Evolutionary conservation across 2,329 filamentous ascomycete species (phyloP), one percentile per base, ranked within the genome.

Genomic region (Lasiodiplodia hormozganensis): DNA sequence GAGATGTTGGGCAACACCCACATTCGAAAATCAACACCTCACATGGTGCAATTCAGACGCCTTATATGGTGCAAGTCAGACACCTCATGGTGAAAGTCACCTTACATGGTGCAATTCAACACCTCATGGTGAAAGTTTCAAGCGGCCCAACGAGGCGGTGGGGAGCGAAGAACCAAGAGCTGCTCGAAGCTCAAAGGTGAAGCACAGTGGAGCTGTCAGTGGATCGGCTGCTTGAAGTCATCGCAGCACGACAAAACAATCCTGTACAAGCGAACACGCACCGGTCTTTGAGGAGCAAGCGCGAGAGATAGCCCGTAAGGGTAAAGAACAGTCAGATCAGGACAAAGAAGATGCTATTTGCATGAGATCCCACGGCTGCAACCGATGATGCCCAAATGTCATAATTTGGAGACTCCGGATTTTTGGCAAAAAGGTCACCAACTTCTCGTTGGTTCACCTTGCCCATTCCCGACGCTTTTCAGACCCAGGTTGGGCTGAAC

Each of bases 181-280:
- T 16, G 11, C 7, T 14, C 51, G 12, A 53, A 18, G 51, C 51
- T 25, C 51, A 28, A 31, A 31, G 51, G 43, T 47, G 43, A 51
- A 49, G 43, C 40, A 23, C 43, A 51, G 40, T 49, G 57, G 38
- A 40, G 60, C 60, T 64, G 47, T 52, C 31, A 51, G 60, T 38
- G 6, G 12, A 12, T 12, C 21, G 21, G 10, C 11, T 52, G 60
- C 23, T 34, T 38, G 38, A 21, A 7, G 21, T 52, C 16, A 38
- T 18, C 31, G 31, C 47, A 49, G 28, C 21, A 34, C n/a, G 31
- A 34, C 28, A 18, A 53, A n/a, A 49, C 28, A 12, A 21, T 4
- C 36, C 43, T 52, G 43, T 52, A 64, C 60, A 64, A 21, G 58
- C 43, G n/a, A 21, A 47, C 43, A n/a, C 43, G 43, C 43, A 47